phyloP scores from a whole-genome alignment of 129 eudicot species.

The Lactuca sativa region DNA sequence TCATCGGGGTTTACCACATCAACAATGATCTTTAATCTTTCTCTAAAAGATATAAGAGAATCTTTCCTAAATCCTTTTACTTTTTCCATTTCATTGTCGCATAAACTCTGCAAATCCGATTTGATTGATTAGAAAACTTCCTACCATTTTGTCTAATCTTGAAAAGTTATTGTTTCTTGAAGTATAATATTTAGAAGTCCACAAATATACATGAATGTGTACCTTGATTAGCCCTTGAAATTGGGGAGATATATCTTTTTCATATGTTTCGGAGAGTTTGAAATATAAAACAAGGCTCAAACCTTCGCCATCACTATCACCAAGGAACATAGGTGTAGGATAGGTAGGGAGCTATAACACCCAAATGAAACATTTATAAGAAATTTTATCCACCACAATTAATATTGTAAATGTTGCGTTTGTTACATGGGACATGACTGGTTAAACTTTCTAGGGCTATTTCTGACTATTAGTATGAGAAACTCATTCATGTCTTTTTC shows the following conservation, averaged over 20 bases:
- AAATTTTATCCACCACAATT: background rate
- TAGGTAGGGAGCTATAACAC: slow-evolving; percentile 75
- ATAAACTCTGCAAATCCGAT: slow-evolving; percentile 51
- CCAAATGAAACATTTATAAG: slow-evolving; percentile 21
- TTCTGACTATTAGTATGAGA: no score
- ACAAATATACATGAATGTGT: slow-evolving; percentile 1
- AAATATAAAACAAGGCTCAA: slow-evolving; percentile 88
- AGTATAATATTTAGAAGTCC: background rate
- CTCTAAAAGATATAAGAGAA: slow-evolving; percentile 62
- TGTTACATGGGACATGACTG: no score
- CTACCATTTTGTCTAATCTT: background rate
- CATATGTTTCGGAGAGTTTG: slow-evolving; percentile 63
- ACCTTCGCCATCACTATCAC: slow-evolving; percentile 88
- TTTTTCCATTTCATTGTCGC: slow-evolving; percentile 71
- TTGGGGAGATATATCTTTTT: slow-evolving; percentile 61
- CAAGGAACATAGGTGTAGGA: slow-evolving; percentile 70
- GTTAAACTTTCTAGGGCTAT: no score
- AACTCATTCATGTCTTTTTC: no score
- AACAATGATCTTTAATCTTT: slow-evolving; percentile 82
- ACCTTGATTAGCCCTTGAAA: slow-evolving; percentile 81
- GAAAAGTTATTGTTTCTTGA: background rate
- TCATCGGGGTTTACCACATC: slow-evolving; percentile 88
- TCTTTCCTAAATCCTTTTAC: slow-evolving; percentile 69
- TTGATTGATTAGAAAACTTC: slow-evolving; percentile 8
- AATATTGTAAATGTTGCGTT: no score